phyloP scores from a whole-genome alignment of 2,329 filamentous ascomycete genomes.

The Curvularia verruculosa region DNA sequence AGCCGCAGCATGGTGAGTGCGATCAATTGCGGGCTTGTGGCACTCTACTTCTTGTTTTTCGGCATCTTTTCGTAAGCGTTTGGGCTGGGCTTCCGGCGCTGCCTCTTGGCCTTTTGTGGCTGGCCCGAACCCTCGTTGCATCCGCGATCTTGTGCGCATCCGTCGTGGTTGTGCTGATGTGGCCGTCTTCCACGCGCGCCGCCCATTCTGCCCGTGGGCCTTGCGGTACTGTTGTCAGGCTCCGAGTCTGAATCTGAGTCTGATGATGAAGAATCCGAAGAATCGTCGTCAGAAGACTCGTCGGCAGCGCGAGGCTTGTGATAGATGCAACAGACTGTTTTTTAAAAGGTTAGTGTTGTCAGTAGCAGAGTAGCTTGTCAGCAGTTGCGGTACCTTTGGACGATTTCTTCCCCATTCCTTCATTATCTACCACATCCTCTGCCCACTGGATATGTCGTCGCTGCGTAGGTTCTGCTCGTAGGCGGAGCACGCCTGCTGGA shows the following conservation, averaged over 20 bases:
- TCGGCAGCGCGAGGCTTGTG: constrained; percentile 73
- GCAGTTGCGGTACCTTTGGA: constrained; percentile 74
- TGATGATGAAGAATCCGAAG: constrained; percentile 59
- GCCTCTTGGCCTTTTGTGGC: constrained; percentile 49
- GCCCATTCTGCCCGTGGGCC: constrained; percentile 44
- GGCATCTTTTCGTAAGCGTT: constrained; percentile 84
- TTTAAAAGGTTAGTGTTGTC: neutral
- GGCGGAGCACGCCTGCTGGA: constrained; percentile 46
- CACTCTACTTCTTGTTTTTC: constrained; percentile 50
- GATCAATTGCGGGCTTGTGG: constrained; percentile 2
- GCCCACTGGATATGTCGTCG: constrained; percentile 84
- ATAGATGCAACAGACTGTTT: constrained; percentile 96
- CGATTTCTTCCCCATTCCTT: constrained; percentile 89
- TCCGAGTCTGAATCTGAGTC: constrained; percentile 64
- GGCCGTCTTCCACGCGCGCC: constrained; percentile 33
- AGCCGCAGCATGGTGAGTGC: constrained; percentile 4
- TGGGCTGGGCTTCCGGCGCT: constrained; percentile 66
- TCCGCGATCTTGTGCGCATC: constrained; percentile 50
- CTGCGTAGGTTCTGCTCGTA: constrained; percentile 52
- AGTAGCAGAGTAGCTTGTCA: neutral
- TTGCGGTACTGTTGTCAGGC: constrained; percentile 56
- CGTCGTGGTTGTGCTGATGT: constrained; percentile 35
- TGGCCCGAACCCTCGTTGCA: constrained; percentile 50
- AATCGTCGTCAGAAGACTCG: constrained; percentile 77
- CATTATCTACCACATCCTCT: constrained; percentile 91